Evolutionary conservation across 2,329 filamentous ascomycete genomes (phyloP).

Genomic region (Nemania sp.): DNA sequence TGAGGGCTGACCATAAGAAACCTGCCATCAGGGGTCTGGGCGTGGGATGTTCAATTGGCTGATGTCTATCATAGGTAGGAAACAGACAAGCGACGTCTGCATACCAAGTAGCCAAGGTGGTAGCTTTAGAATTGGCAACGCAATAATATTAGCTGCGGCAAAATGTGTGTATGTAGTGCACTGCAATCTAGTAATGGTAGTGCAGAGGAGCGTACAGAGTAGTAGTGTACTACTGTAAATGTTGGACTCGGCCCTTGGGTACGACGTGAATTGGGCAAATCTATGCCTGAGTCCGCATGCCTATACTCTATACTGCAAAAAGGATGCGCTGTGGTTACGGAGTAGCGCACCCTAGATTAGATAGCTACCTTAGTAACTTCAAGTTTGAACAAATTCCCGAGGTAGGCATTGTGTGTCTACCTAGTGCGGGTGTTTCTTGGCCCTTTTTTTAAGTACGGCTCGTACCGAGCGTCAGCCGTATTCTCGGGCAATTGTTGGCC

Average conservation of each 20-base stretch:
- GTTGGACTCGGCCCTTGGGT: too few species aligned
- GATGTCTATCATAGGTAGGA: too few species aligned
- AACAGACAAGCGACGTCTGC: slow-evolving; percentile 6
- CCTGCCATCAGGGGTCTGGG: slow-evolving; percentile 21
- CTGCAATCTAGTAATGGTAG: not conserved
- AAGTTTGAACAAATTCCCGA: too few species aligned
- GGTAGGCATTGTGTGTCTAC: not conserved
- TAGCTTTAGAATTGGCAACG: slow-evolving; percentile 4
- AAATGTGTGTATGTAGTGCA: not conserved
- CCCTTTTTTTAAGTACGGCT: slow-evolving; percentile 13
- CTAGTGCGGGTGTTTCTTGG: slow-evolving; percentile 8
- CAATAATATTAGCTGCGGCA: slow-evolving; percentile 16
- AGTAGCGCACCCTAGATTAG: too few species aligned
- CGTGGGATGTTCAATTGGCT: slow-evolving; percentile 21
- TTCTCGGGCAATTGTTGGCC: slow-evolving; percentile 13
- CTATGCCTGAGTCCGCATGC: too few species aligned
- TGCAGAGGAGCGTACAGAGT: too few species aligned
- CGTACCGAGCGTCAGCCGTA: slow-evolving; percentile 17
- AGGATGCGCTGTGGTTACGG: too few species aligned
- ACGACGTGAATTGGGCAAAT: too few species aligned
- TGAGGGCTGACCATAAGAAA: slow-evolving; percentile 19
- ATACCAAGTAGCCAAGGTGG: slow-evolving; percentile 14
- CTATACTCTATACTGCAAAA: too few species aligned
- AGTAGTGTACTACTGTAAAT: too few species aligned
- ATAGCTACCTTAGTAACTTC: too few species aligned